Percentiles rank a stretch among this genome's conserved stretches.
Evolutionary conservation across 1,139 yeast genomes (phyloP).

Genomic region (Hemisphaericaspora lyxosophila): DNA sequence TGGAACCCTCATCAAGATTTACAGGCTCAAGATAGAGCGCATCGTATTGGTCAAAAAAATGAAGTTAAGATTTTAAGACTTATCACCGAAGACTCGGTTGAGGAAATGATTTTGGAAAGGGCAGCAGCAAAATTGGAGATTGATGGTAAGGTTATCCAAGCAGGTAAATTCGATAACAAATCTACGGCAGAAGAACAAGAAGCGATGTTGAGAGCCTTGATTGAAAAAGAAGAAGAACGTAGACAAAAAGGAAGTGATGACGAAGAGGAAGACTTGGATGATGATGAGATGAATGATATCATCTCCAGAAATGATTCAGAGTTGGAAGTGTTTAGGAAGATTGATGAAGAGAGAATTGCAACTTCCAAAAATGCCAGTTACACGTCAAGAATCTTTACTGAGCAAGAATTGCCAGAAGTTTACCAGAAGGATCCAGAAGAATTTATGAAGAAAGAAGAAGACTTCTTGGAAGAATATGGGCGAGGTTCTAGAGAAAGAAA

Average conservation of each 20-base stretch:
- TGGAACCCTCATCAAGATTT: slow-evolving; percentile 94
- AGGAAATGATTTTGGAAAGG: slow-evolving; percentile 77
- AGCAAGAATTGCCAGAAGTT: slow-evolving; percentile 65
- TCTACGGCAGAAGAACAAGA: slow-evolving; percentile 84
- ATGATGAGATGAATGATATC: slow-evolving; percentile 69
- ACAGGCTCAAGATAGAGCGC: slow-evolving; percentile 90
- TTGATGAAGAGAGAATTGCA: slow-evolving; percentile 56
- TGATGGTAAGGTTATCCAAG: slow-evolving; percentile 87
- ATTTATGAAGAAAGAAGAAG: slow-evolving; percentile 47
- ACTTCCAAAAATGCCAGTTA: slow-evolving; percentile 43
- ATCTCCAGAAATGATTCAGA: slow-evolving; percentile 69
- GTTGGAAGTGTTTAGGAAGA: slow-evolving; percentile 47
- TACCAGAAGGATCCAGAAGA: slow-evolving; percentile 53
- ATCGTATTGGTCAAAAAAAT: slow-evolving; percentile 86
- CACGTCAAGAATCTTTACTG: slow-evolving; percentile 55
- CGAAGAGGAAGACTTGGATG: slow-evolving; percentile 54
- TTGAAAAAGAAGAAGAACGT: slow-evolving; percentile 69
- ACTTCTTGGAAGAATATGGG: slow-evolving; percentile 47
- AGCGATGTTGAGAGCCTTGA: slow-evolving; percentile 64
- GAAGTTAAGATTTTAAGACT: slow-evolving; percentile 79
- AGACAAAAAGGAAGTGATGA: slow-evolving; percentile 42
- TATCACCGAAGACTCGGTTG: slow-evolving; percentile 80
- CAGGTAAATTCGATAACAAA: slow-evolving; percentile 82
- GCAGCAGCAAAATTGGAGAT: slow-evolving; percentile 82
- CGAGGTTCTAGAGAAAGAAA: slow-evolving; percentile 70